A percentile compares a stretch with the other conserved stretches of the same genome.
These are phyloP conservation scores for Dacryopinax primogenitus DNA, from an alignment of 768 basidiomycete genomes.

Conservation along the genomic window DNA sequence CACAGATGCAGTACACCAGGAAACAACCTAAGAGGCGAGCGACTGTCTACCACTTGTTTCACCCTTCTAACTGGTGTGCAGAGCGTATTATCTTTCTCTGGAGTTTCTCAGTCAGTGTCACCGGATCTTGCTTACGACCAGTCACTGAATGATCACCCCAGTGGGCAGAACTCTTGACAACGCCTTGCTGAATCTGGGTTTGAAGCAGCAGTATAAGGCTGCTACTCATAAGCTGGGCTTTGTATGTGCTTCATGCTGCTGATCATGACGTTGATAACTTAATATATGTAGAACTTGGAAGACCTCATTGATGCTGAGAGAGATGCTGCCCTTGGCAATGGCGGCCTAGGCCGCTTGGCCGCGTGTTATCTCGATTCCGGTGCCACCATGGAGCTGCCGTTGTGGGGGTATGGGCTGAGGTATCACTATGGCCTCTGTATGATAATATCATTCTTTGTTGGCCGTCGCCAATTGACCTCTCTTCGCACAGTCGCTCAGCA, in stretches of 20 bases:
- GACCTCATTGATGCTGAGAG: conserved; percentile 79
- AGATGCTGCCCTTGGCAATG: conserved; percentile 90
- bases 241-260: conserved; percentile 12
- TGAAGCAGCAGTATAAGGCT: conserved; percentile 61
- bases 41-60: background rate
- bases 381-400: conserved; percentile 76
- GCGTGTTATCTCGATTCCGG: conserved; percentile 96
- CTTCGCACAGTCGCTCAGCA: conserved; percentile 95
- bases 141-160: conserved; percentile 14
- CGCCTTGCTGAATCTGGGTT: conserved; percentile 74
- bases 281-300: conserved; percentile 42
- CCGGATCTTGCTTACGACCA: conserved; percentile 32
- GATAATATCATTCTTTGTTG: background rate
- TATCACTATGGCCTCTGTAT: conserved; percentile 31
- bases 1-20: conserved; percentile 60
- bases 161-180: conserved; percentile 37
- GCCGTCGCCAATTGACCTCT: conserved; percentile 31
- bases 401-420: conserved; percentile 89
- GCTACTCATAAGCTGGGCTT: conserved; percentile 74
- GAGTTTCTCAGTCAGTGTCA: conserved; percentile 82
- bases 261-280: background rate
- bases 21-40: conserved; percentile 56
- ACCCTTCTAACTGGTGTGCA: background rate
- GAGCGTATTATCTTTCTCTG: conserved; percentile 90
- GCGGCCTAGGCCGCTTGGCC: conserved; percentile 88